Evolutionary conservation across 78 protist species (phyloP).

Genomic region (Dictyostelium discoideum): DNA sequence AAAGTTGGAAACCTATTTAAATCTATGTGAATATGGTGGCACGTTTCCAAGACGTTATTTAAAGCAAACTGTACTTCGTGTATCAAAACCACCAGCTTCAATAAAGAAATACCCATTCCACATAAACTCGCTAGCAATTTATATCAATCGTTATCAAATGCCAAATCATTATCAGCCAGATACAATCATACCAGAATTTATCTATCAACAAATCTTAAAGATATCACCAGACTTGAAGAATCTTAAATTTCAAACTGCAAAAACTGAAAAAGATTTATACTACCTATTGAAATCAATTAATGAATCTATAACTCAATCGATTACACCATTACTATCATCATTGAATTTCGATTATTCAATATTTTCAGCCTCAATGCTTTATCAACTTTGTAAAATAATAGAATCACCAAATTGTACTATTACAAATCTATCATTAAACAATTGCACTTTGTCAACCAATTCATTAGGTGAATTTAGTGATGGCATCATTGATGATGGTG

Average conservation of each 20-base stretch:
- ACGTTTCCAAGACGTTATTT: constrained; percentile 1
- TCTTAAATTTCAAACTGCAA: background rate
- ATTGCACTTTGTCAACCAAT: background rate
- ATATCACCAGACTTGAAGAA: background rate
- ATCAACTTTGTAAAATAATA: background rate
- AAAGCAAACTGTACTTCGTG: background rate
- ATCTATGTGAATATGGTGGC: constrained; percentile 4
- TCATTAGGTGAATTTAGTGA: background rate
- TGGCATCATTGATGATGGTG: background rate
- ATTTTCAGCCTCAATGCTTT: background rate
- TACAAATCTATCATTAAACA: background rate
- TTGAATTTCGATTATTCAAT: background rate
- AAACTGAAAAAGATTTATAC: background rate
- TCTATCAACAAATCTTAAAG: background rate
- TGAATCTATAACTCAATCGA: background rate
- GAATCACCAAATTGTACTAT: background rate
- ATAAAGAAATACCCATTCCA: background rate
- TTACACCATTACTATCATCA: background rate
- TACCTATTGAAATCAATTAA: background rate
- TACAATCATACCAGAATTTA: constrained; percentile 13
- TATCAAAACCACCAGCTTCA: background rate
- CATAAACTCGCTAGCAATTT: background rate
- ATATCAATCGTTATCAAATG: background rate
- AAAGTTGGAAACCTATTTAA: constrained; percentile 4
- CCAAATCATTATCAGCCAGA: background rate